These are phyloP conservation scores for Lentithecium fluviatile DNA, from an alignment of 495 filamentous ascomycete genomes.

Conservation along the genomic window DNA sequence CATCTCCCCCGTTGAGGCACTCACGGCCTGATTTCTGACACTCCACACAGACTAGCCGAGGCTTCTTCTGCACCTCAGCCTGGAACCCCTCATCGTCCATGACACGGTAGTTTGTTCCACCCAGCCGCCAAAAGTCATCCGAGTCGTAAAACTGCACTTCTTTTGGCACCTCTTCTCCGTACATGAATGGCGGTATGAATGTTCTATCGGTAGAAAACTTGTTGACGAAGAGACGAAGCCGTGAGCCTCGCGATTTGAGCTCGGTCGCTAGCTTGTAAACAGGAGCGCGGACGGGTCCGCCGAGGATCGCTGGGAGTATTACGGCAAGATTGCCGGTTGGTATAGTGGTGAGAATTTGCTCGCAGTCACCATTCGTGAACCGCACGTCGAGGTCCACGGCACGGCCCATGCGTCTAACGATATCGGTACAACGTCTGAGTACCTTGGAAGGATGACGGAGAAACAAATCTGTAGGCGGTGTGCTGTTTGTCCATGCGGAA, in stretches of 20 bases:
- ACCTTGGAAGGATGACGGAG: background rate
- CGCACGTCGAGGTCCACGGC: conserved; percentile 9
- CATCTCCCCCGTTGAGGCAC: no score
- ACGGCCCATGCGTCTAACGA: background rate
- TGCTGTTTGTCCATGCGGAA: background rate
- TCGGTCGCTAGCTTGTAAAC: conserved; percentile 18
- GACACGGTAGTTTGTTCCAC: background rate
- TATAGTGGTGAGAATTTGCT: background rate
- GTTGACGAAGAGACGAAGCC: conserved; percentile 20
- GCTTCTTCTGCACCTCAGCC: no score
- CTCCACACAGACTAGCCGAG: no score
- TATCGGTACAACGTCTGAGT: background rate
- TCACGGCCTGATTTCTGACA: no score
- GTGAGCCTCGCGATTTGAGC: conserved; percentile 8
- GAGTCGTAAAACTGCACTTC: conserved; percentile 30
- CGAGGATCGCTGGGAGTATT: background rate
- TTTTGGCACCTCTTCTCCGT: conserved; percentile 26
- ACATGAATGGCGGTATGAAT: conserved; percentile 33
- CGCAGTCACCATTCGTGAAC: background rate
- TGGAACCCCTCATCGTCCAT: conserved; percentile 4
- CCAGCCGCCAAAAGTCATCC: conserved; percentile 13
- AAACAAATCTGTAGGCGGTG: background rate
- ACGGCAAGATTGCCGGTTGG: background rate
- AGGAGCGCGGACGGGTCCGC: conserved; percentile 1
- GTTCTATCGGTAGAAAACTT: conserved; percentile 1